Conservation (phyloP, 1,284 basidiomycete genomes). For the Hortiboletus rubellus region DNA sequence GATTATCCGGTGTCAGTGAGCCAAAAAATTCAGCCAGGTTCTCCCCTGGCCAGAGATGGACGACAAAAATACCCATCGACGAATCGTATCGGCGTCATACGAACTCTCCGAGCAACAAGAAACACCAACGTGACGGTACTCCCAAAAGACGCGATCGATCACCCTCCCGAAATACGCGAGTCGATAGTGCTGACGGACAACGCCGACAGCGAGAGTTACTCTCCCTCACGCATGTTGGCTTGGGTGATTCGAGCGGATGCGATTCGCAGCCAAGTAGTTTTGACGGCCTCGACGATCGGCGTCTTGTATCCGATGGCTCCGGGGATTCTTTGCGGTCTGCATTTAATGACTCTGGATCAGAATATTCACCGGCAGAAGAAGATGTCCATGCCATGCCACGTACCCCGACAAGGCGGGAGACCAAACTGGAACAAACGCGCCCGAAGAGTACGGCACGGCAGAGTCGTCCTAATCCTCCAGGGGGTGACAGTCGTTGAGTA, state of each 20-base stretch:
- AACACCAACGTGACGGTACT: constrained; percentile 6
- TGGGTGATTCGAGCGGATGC: constrained; percentile 20
- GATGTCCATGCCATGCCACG: constrained; percentile 1
- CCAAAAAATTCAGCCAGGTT: constrained; percentile 11
- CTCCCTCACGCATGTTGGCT: constrained; percentile 1
- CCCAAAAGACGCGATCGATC: constrained; percentile 15
- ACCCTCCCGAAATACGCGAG: constrained; percentile 2
- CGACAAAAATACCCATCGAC: constrained; percentile 8
- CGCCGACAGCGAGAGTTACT: constrained; percentile 25
- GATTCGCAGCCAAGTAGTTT: constrained; percentile 25
- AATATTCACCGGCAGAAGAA: constrained; percentile 32
- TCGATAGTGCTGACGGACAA: constrained; percentile 12
- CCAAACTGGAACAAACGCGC: constrained; percentile 7
- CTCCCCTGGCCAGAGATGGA: constrained; percentile 15
- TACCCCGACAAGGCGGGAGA: constrained; percentile 9
- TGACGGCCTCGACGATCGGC: constrained; percentile 14
- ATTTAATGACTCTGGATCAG: constrained; percentile 31
- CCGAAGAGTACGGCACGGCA: constrained; percentile 2
- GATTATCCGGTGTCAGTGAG: constrained; percentile 22
- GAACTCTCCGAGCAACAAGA: constrained; percentile 10
- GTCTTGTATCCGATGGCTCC: constrained; percentile 18
- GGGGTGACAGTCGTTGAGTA: constrained; percentile 18
- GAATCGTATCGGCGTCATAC: constrained; percentile 6
- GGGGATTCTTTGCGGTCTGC: constrained; percentile 23
- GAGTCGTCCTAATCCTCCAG: neutral